Conservation (phyloP, 2,329 filamentous ascomycete species). For the Colletotrichum chlorophyti region DNA sequence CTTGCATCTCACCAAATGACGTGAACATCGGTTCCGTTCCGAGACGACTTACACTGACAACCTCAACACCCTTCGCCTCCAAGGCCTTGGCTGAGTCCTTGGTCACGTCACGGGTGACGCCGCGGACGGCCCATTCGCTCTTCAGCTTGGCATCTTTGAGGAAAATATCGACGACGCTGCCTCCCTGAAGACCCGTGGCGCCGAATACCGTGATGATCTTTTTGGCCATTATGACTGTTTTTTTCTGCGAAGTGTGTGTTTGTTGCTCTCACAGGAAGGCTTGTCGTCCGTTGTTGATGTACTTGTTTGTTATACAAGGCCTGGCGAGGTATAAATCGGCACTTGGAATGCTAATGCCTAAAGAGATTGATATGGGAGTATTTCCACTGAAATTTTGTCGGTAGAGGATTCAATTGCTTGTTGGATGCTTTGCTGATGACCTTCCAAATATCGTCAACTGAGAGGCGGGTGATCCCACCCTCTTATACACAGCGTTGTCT, state of each 20-base stretch:
- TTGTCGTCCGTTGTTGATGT: background rate
- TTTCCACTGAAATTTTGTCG: too few species aligned
- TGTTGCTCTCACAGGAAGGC: too few species aligned
- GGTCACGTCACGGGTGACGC: constrained; percentile 57
- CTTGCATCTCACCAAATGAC: background rate
- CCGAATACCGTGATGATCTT: constrained; percentile 64
- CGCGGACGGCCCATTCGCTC: constrained; percentile 59
- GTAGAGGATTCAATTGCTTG: too few species aligned
- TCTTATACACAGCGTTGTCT: too few species aligned
- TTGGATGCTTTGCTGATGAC: too few species aligned
- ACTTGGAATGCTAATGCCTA: background rate
- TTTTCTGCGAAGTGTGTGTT: background rate
- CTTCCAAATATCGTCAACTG: too few species aligned
- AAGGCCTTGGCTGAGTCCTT: constrained; percentile 53
- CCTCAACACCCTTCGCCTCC: constrained; percentile 52
- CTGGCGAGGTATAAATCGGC: too few species aligned
- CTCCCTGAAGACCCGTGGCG: constrained; percentile 67
- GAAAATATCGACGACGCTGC: constrained; percentile 55
- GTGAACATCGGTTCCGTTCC: background rate
- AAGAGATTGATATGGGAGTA: too few species aligned
- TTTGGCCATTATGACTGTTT: constrained; percentile 25
- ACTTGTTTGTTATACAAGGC: background rate
- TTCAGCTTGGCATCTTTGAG: constrained; percentile 47
- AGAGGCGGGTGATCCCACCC: too few species aligned
- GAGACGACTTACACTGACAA: constrained; percentile 48